phyloP scores from a whole-genome alignment of 331 rosid species.

The Telfairia occidentalis region DNA sequence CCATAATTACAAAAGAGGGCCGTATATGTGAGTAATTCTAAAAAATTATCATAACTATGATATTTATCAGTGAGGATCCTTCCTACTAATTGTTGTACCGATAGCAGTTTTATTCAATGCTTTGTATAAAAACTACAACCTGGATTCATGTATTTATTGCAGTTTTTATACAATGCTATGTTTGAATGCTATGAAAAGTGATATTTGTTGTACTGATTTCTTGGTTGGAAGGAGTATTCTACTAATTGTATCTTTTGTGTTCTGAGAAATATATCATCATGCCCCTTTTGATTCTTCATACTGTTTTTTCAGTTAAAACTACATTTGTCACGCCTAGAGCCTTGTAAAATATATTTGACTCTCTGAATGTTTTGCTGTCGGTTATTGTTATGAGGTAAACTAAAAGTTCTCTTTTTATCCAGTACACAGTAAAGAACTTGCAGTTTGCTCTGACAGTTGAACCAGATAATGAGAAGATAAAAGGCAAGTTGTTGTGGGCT shows the following conservation, averaged over 20 bases:
- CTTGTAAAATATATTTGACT: not conserved
- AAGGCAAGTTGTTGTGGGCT: slow-evolving; percentile 67
- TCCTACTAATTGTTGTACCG: no score
- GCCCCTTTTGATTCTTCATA: not conserved
- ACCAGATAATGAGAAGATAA: slow-evolving; percentile 48
- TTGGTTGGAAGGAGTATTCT: not conserved
- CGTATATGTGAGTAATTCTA: no score
- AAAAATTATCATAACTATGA: no score
- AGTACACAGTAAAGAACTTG: slow-evolving; percentile 73
- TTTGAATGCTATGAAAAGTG: not conserved
- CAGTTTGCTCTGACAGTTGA: slow-evolving; percentile 68
- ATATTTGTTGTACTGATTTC: not conserved
- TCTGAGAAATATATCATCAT: not conserved
- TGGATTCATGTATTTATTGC: no score
- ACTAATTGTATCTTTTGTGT: not conserved
- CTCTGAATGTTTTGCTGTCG: not conserved
- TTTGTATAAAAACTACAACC: no score
- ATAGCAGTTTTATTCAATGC: no score
- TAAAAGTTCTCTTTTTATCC: slow-evolving; percentile 9
- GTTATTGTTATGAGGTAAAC: not conserved
- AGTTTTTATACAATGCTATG: not conserved
- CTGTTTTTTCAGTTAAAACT: not conserved
- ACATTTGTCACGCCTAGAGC: not conserved
- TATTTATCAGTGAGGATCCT: no score
- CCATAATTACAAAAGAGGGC: no score